Conservation (phyloP, 2,329 filamentous ascomycete species). For the Ceratocystis albifundus region DNA sequence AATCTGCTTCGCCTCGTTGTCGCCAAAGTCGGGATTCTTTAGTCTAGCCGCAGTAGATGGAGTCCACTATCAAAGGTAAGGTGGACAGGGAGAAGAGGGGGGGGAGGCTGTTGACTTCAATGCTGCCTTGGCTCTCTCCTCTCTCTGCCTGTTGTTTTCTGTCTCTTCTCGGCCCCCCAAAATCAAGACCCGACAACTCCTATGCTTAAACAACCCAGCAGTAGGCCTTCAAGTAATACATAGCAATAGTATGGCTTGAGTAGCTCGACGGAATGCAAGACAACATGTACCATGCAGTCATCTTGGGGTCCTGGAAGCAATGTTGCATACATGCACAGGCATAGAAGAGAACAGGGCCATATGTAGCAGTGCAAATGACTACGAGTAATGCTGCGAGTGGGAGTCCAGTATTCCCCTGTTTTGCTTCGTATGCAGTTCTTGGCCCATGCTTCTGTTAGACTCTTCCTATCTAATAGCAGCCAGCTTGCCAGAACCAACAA, state of each 20-base stretch:
- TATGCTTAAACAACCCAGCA: neutral
- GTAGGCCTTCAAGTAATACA: neutral
- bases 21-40: neutral
- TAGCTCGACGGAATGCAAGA: neutral
- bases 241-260: neutral
- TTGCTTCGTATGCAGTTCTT: too few relatives aligned
- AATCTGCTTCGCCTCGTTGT: constrained; percentile 7
- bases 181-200: neutral
- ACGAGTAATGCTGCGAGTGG: too few relatives aligned
- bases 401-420: too few relatives aligned
- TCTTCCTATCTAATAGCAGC: too few relatives aligned
- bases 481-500: too few relatives aligned
- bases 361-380: too few relatives aligned
- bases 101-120: neutral
- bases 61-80: neutral
- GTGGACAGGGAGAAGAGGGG: neutral
- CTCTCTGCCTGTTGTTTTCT: neutral
- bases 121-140: neutral
- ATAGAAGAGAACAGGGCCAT: too few relatives aligned
- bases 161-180: neutral
- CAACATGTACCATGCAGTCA: constrained; percentile 4
- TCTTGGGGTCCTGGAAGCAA: neutral
- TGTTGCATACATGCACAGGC: neutral
- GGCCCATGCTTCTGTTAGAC: too few relatives aligned
- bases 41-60: neutral